Base-by-base conservation (phyloP, 2,329 filamentous ascomycete genomes). In the Trichoderma sp. region DNA sequence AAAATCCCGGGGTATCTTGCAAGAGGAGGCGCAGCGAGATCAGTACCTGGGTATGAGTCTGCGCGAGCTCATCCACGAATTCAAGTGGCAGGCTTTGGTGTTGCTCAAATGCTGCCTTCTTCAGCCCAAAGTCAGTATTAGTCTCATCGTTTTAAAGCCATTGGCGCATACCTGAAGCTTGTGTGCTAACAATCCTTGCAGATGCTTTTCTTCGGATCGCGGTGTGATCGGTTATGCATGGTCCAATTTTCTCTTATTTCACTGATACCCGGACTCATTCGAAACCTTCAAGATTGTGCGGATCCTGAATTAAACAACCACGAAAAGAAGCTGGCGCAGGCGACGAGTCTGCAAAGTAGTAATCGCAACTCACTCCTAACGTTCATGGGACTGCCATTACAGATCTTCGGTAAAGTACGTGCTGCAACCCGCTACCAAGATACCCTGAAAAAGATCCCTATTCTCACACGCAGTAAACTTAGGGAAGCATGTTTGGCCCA, bases 151-250 rank as follows among this genome's bases (percentile, higher is more conserved):
- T 43, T 49, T 16, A 59, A 16, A 33, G 19, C 27, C 29, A 57
- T 52, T n/a, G 5, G 11, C n/a, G 8, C 27, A 37, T 35, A 4
- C 14, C 3, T 19, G 31, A 7, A 4, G 6, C 27, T 27, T 3
- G 33, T 16, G 10, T 21, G 43, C 68, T 59, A 65, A 65, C 11
- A 35, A 11, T 21, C 24, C 11, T 29, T 6, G 7, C n/a, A 97
- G 94, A 98, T 98, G 92, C 89, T 99, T 66, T 98, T 99, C 83
- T 99, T 98, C 76, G 94, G 96, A 71, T 94, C 95, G n/a, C 90
- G 94, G 75, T 98, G 96, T 80, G 96, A 99, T 80, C 88, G 92
- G 72, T 83, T 99, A 74, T 99, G 96, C 86, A 97, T 98, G 92
- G 94, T 97, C 81, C 96, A 99, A 80, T 99, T 98, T 82, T 96